phyloP scores from a whole-genome alignment of 2,329 filamentous ascomycete genomes.

The Diaporthe ampelina region DNA sequence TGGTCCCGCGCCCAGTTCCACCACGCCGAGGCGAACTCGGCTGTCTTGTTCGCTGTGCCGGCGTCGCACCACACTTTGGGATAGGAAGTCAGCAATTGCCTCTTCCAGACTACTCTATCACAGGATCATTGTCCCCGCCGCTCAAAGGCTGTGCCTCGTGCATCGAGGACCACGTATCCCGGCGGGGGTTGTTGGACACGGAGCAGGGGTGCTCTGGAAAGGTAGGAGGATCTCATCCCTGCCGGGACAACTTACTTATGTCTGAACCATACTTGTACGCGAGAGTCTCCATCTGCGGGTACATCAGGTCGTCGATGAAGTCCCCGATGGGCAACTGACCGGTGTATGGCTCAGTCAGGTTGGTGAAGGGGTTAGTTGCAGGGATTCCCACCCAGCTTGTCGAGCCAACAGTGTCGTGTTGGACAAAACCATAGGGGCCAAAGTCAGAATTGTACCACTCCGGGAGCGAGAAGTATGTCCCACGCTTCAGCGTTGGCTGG shows the following conservation, averaged over 20 bases:
- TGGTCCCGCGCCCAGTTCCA: slow-evolving; percentile 55
- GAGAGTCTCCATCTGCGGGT: slow-evolving; percentile 61
- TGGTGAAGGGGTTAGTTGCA: slow-evolving; percentile 60
- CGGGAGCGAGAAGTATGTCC: slow-evolving; percentile 63
- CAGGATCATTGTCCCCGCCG: neutral
- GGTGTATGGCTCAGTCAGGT: slow-evolving; percentile 57
- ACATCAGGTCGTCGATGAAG: slow-evolving; percentile 59
- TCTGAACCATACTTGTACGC: slow-evolving; percentile 59
- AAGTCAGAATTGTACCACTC: slow-evolving; percentile 65
- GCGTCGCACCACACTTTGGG: slow-evolving; percentile 62
- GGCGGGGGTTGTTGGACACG: neutral
- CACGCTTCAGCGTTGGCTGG: slow-evolving; percentile 58
- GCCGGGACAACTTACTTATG: slow-evolving; percentile 48
- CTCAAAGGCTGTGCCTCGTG: neutral
- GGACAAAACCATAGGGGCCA: slow-evolving; percentile 58
- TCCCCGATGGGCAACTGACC: slow-evolving; percentile 56
- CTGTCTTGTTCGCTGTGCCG: slow-evolving; percentile 58
- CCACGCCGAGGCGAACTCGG: slow-evolving; percentile 57
- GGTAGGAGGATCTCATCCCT: slow-evolving; percentile 8
- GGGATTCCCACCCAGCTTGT: slow-evolving; percentile 54
- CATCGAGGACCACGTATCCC: neutral
- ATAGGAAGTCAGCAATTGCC: slow-evolving; percentile 27
- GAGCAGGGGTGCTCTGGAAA: neutral
- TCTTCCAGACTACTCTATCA: slow-evolving; percentile 15
- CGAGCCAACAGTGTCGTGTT: slow-evolving; percentile 47